Percentiles rank a stretch among this genome's conserved stretches.
Conservation (phyloP, 2,329 filamentous ascomycete species). For the Helicocarpus griseus region DNA sequence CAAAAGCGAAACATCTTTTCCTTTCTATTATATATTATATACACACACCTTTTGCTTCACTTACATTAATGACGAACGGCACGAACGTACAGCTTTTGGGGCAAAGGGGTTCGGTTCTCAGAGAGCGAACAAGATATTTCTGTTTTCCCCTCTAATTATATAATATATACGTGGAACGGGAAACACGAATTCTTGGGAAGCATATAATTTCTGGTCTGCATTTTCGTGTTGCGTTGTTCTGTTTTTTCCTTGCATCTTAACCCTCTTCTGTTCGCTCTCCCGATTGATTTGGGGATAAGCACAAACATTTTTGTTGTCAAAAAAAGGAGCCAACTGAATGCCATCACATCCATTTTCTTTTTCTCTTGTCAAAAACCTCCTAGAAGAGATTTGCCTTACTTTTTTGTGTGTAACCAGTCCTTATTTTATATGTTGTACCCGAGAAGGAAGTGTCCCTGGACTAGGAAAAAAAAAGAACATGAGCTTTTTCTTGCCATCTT, state of each 20-base stretch:
- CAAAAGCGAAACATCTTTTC: background rate
- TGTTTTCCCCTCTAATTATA: background rate
- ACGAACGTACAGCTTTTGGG: background rate
- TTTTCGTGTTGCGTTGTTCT: background rate
- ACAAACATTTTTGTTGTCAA: background rate
- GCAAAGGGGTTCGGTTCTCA: background rate
- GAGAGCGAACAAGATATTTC: background rate
- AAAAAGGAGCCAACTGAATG: background rate
- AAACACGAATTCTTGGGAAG: background rate
- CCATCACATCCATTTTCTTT: background rate
- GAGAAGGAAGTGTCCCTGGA: background rate
- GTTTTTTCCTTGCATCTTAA: background rate
- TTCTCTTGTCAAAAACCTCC: background rate
- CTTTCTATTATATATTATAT: background rate
- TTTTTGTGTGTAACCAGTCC: background rate
- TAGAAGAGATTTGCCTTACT: too few species aligned
- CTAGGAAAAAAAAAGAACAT: background rate
- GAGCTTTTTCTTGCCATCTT: background rate
- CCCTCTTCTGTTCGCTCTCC: background rate
- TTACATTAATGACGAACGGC: constrained; percentile 1
- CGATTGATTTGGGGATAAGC: background rate
- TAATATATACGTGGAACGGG: background rate
- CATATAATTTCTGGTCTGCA: background rate
- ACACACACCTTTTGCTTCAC: background rate
- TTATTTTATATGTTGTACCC: background rate